These are phyloP conservation scores for Ambrosiella xylebori DNA, from an alignment of 2,329 filamentous ascomycete species.

Conservation along the genomic window DNA sequence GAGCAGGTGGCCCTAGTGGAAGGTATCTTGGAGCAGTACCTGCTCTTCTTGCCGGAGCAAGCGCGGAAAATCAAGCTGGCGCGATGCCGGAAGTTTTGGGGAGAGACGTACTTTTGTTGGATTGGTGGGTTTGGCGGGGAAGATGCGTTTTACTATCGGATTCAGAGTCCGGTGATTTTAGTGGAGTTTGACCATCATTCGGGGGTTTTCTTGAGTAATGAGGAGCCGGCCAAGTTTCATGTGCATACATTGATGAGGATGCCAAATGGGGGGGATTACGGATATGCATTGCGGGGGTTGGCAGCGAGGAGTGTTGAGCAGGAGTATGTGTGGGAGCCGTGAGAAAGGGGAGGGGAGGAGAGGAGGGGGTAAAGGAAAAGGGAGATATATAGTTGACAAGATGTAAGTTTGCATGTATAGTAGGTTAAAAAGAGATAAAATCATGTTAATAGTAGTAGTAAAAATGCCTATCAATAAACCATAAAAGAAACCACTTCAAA, in stretches of 20 bases:
- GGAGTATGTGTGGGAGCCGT: conserved; percentile 25
- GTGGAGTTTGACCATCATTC: conserved; percentile 69
- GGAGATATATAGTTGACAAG: neutral
- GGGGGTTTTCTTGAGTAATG: conserved; percentile 59
- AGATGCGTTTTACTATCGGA: conserved; percentile 60
- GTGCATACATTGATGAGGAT: conserved; percentile 57
- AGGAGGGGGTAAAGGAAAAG: neutral
- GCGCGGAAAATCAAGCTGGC: conserved; percentile 37
- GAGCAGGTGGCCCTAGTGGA: conserved; percentile 38
- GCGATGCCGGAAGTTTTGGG: conserved; percentile 36
- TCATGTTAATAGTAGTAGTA: neutral
- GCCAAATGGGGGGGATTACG: conserved; percentile 64
- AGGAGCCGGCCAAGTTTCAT: conserved; percentile 59
- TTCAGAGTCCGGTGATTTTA: conserved; percentile 59
- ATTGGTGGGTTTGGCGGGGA: conserved; percentile 50
- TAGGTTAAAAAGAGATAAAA: neutral
- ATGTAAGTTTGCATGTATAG: neutral
- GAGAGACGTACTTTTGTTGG: conserved; percentile 68
- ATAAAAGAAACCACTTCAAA: neutral
- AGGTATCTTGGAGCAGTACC: conserved; percentile 43
- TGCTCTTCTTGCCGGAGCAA: conserved; percentile 45
- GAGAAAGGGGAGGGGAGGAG: neutral
- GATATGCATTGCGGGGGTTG: conserved; percentile 31
- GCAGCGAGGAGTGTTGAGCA: conserved; percentile 22
- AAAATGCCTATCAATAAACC: neutral